These are phyloP conservation scores for Euphrasia arctica DNA, from an alignment of 305 asterid species.

Conservation along the genomic window DNA sequence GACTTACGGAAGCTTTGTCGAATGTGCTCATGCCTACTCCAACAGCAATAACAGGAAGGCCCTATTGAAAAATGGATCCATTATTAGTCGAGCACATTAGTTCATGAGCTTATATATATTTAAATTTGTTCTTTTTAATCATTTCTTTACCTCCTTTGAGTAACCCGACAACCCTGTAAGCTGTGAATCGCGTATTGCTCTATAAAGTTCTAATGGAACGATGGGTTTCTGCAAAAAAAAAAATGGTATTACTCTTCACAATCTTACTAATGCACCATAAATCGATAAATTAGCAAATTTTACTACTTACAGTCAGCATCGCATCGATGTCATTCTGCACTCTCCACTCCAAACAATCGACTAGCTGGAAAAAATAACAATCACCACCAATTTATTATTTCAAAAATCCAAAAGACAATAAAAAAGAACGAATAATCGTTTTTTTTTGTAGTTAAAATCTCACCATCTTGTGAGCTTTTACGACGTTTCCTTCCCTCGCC, in stretches of 20 bases:
- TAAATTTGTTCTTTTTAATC: constrained; percentile 19
- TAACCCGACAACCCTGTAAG: constrained; percentile 79
- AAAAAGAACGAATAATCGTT: neutral
- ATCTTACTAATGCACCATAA: neutral
- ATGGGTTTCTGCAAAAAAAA: constrained; percentile 64
- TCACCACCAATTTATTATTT: constrained; percentile 17
- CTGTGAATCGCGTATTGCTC: constrained; percentile 79
- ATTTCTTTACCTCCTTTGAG: constrained; percentile 62
- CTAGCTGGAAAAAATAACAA: constrained; percentile 50
- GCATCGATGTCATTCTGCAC: constrained; percentile 71
- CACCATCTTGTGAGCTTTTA: constrained; percentile 66
- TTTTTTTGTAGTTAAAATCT: neutral
- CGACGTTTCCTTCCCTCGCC: constrained; percentile 71
- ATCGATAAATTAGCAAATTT: neutral
- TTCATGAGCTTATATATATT: neutral
- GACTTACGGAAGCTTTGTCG: constrained; percentile 79
- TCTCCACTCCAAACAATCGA: constrained; percentile 75
- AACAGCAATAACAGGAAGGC: constrained; percentile 70
- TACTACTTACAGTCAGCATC: constrained; percentile 56
- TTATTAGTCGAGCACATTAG: constrained; percentile 17
- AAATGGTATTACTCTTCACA: neutral
- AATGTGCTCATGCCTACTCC: constrained; percentile 78
- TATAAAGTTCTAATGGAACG: constrained; percentile 59
- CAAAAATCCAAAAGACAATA: constrained; percentile 6
- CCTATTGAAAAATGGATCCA: constrained; percentile 39